A percentile compares a stretch with the other conserved stretches of the same genome.
Evolutionary conservation across 2,329 filamentous ascomycete species (phyloP).

Genomic region (Teratosphaeria gauchensis): DNA sequence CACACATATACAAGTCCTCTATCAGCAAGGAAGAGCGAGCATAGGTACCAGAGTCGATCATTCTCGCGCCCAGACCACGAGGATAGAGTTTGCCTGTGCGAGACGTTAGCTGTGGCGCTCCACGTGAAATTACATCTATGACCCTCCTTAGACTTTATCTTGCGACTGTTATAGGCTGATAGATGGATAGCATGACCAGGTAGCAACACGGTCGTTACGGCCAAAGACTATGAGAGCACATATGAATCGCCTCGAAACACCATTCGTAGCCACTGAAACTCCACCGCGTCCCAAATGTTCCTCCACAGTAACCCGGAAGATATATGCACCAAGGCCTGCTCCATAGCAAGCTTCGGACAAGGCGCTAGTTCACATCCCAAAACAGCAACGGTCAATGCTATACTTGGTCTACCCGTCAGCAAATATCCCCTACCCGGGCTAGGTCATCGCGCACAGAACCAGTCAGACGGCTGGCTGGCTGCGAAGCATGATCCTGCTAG

Average conservation of each 20-base stretch:
- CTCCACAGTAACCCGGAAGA: not conserved
- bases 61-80: not conserved
- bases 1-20: not conserved
- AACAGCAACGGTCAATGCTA: not conserved
- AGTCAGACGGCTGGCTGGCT: not conserved
- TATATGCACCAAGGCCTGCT: not conserved
- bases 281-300: not conserved
- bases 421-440: not conserved
- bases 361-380: not conserved
- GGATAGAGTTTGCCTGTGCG: not conserved
- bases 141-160: not conserved
- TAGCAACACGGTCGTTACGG: not conserved
- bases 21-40: not conserved
- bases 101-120: not conserved
- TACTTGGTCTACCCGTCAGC: not conserved
- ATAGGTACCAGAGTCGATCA: not conserved
- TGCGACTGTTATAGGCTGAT: not conserved
- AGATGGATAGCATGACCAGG: too few species aligned
- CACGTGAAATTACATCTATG: not conserved
- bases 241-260: not conserved
- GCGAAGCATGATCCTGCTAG: not conserved
- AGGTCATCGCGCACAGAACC: not conserved
- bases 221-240: not conserved
- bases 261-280: not conserved
- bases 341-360: not conserved